Evolutionary conservation across 2,329 filamentous ascomycete species (phyloP).

Genomic region (Aureobasidium sp.): DNA sequence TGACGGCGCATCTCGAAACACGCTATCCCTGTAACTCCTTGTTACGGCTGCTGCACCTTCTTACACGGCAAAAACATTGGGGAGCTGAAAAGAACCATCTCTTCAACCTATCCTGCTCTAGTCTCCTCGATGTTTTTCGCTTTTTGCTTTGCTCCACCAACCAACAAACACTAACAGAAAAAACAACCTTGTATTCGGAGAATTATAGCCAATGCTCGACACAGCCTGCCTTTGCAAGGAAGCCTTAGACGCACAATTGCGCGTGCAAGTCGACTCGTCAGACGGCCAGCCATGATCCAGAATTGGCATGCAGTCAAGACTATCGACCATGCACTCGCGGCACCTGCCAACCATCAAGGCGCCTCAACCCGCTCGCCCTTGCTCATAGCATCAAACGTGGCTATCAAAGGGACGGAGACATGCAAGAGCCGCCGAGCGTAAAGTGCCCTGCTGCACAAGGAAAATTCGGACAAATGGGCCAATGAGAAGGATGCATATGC

Average conservation of each 20-base stretch:
- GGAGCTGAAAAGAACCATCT: constrained; percentile 10
- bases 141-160: background rate
- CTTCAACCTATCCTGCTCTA: constrained; percentile 4
- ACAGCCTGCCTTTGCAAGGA: background rate
- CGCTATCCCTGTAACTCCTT: constrained; percentile 8
- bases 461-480: constrained; percentile 4
- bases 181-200: background rate
- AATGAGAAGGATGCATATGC: constrained; percentile 4
- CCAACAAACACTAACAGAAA: background rate
- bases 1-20: constrained; percentile 12
- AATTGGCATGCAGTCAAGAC: background rate
- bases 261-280: background rate
- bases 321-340: background rate
- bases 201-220: background rate
- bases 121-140: background rate
- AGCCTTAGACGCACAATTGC: background rate
- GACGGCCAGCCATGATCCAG: background rate
- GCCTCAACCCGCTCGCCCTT: background rate
- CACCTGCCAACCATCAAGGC: background rate
- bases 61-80: constrained; percentile 1
- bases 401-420: background rate
- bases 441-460: background rate
- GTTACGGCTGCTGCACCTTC: background rate
- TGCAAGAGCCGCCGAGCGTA: background rate
- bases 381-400: background rate